Evolutionary conservation across 768 basidiomycete genomes (phyloP).

Genomic region (Plicaturopsis crispa): DNA sequence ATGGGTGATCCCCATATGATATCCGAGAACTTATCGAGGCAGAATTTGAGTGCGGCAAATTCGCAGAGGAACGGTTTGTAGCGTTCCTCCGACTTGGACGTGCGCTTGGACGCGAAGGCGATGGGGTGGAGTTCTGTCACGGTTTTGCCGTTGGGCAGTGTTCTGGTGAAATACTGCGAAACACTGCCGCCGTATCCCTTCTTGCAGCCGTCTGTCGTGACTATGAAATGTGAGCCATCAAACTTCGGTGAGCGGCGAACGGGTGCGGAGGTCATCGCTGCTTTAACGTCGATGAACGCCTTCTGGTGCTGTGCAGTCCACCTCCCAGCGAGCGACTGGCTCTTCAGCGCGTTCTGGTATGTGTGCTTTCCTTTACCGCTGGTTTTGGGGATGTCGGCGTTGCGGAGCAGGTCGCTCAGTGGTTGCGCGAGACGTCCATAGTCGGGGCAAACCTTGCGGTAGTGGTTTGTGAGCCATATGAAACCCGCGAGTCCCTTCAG

Average conservation of each 20-base stretch:
- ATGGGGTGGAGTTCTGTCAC: constrained; percentile 19
- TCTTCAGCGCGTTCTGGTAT: constrained; percentile 18
- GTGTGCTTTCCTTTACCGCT: constrained; percentile 1
- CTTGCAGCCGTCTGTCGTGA: constrained; percentile 26
- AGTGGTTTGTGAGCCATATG: constrained; percentile 15
- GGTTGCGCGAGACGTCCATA: constrained; percentile 25
- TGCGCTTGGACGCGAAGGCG: constrained; percentile 25
- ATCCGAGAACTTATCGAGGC: constrained; percentile 22
- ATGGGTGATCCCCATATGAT: constrained; percentile 15
- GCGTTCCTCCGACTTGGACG: constrained; percentile 20
- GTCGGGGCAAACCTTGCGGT: constrained; percentile 23
- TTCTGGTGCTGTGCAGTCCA: constrained; percentile 16
- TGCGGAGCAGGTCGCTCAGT: constrained; percentile 17
- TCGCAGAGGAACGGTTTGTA: constrained; percentile 25
- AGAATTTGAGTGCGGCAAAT: constrained; percentile 21
- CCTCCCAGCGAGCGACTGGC: constrained; percentile 6
- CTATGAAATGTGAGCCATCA: constrained; percentile 27
- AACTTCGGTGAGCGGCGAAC: constrained; percentile 21
- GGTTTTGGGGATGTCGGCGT: background rate
- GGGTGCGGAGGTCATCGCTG: constrained; percentile 21
- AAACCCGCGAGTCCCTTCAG: constrained; percentile 9
- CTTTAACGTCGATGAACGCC: constrained; percentile 24
- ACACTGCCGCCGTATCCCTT: constrained; percentile 24
- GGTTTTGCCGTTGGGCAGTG: constrained; percentile 12
- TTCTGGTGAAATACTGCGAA: constrained; percentile 14